Percentiles rank a stretch among this genome's conserved stretches.
Conservation (phyloP, 148 eudicot species). For the Chenopodium berlandieri region DNA sequence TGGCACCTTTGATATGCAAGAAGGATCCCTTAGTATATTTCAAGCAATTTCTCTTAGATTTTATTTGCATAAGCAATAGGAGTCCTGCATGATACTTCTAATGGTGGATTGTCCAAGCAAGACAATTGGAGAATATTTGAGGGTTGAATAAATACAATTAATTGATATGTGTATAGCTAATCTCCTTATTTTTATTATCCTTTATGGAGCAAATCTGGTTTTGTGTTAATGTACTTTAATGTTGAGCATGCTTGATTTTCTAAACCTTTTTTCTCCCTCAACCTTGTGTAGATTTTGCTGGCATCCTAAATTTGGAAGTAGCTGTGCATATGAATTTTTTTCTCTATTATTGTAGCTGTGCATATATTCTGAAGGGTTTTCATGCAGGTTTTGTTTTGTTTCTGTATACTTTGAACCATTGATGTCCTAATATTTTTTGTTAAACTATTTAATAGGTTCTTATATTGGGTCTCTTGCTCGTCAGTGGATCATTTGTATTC, state of each 20-base stretch:
- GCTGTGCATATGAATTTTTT: neutral
- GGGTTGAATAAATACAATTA: neutral
- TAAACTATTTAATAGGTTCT: conserved; percentile 22
- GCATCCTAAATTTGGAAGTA: neutral
- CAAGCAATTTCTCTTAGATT: neutral
- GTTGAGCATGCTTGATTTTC: neutral
- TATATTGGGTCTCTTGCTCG: conserved; percentile 32
- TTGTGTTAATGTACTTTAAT: neutral
- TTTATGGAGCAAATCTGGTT: neutral
- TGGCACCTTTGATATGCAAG: neutral
- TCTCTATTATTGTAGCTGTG: neutral
- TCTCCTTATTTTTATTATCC: neutral
- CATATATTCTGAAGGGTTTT: neutral
- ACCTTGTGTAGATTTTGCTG: neutral
- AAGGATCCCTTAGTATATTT: neutral
- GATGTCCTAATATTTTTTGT: neutral
- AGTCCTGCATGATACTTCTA: neutral
- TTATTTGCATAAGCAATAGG: neutral
- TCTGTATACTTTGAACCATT: neutral
- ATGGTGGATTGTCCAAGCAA: neutral
- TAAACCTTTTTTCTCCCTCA: neutral
- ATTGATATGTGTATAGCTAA: neutral
- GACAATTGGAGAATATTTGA: neutral
- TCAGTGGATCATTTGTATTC: conserved; percentile 35
- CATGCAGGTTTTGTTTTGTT: neutral